Base-by-base conservation (phyloP, 1,139 yeast genomes). In the Taphrina flavorubra region DNA sequence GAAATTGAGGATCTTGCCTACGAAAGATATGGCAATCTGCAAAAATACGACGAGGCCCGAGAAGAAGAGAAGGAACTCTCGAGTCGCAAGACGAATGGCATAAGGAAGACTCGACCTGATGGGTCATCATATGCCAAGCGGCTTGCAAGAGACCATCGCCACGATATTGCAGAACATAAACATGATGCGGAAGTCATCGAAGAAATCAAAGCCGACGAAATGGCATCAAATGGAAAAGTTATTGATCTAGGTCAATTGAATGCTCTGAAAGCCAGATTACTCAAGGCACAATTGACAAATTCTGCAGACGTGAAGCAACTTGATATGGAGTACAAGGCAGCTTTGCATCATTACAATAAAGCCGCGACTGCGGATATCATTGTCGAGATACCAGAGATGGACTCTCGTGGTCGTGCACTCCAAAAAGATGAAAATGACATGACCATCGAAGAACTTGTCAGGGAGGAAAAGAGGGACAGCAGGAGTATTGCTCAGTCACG, bases 371-470 rank as follows among this genome's bases (percentile, higher is more conserved):
- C 63, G 16, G 57, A 39, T 61, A 51, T 58, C 14, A 68, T 70
- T 31, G 70, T 70, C 39, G 71, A 72, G 10, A 55, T 73, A 14
- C 69, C 71, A 31, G 62, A 67, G 11, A 71, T 68, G 69, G 71
- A 71, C 42, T 68, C 71, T 13, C 69, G 72, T 6, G 72, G 71
- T 13, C 46, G 56, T 10, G 70, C 68, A 4, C 39, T 69, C 10
- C 18, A 20, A 10, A 71, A 71, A 47, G 55, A 74, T 39, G 76
- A 74, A 18, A 74, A 73, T 4, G 78, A 77, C 31, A 74, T 79
- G 76, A 77, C 81, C 0, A 74, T 81, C 8, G 77, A 76, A 11
- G 82, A 81, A 47, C 76, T 83, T 79, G 75, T 79, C 6, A 76
- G 78, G n/a, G 79, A 79, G 65, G 83, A 80, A 70, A 74, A 74